phyloP scores from a whole-genome alignment of 2,329 filamentous ascomycete species.

The Chaetothyriales sp. region DNA sequence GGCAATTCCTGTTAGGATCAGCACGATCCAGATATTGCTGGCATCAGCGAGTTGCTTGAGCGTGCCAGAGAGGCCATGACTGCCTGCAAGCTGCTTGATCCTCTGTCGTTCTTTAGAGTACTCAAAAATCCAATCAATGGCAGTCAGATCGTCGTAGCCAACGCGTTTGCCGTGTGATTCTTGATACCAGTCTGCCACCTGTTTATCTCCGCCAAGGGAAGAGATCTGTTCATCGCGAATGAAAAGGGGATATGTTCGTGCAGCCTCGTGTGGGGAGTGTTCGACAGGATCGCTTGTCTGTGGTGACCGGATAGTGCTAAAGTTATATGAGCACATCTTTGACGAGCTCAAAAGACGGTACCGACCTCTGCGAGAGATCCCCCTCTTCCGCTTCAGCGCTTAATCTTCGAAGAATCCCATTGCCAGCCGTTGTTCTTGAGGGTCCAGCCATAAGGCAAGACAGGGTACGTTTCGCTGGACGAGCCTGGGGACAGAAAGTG shows the following conservation, averaged over 20 bases:
- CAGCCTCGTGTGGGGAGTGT: not conserved
- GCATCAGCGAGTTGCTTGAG: slow-evolving; percentile 60
- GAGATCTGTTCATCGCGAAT: not conserved
- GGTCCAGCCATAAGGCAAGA: not conserved
- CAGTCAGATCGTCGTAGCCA: slow-evolving; percentile 88
- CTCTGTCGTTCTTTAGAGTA: slow-evolving; percentile 92
- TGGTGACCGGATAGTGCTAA: not conserved
- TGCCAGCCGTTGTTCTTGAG: not conserved
- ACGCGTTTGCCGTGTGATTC: slow-evolving; percentile 81
- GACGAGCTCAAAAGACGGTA: not conserved
- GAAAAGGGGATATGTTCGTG: not conserved
- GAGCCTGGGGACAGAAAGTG: not conserved
- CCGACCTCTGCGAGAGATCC: not conserved
- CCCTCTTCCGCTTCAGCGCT: not conserved
- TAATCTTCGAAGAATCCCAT: not conserved
- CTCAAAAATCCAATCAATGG: slow-evolving; percentile 99
- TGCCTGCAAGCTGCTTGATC: slow-evolving; percentile 52
- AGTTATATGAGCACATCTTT: not conserved
- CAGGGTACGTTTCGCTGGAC: not conserved
- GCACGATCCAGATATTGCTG: slow-evolving; percentile 80
- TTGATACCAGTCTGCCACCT: slow-evolving; percentile 61
- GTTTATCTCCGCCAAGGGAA: not conserved
- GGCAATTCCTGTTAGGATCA: slow-evolving; percentile 70
- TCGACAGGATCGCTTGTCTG: not conserved
- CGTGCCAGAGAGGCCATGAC: slow-evolving; percentile 55